phyloP scores from a whole-genome alignment of 495 filamentous ascomycete genomes.

The Penicillium simplicissimum region DNA sequence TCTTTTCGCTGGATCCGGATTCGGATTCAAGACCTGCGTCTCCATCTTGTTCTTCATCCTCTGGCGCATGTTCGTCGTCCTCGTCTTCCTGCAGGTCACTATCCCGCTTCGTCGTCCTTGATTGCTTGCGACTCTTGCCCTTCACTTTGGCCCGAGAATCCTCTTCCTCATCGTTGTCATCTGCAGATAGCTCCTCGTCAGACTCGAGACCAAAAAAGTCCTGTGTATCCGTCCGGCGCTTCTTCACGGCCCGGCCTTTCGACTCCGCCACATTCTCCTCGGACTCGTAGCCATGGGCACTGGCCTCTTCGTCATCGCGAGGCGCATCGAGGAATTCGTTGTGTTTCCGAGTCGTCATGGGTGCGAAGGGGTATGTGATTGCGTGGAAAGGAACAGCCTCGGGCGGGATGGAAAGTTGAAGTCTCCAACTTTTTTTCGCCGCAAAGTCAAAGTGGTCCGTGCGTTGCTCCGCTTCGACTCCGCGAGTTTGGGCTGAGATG shows the following conservation, averaged over 20 bases:
- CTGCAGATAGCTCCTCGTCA: conserved; percentile 34
- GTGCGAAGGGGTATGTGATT: not conserved
- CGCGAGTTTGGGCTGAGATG: not conserved
- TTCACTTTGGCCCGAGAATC: conserved; percentile 23
- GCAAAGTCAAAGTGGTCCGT: conserved; percentile 27
- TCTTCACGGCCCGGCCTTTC: conserved; percentile 68
- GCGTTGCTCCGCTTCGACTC: conserved; percentile 11
- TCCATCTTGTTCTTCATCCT: conserved; percentile 21
- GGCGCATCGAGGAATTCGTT: conserved; percentile 73
- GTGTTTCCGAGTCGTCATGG: conserved; percentile 67
- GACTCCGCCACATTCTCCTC: conserved; percentile 61
- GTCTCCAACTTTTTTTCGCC: conserved; percentile 28
- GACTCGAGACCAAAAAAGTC: conserved; percentile 42
- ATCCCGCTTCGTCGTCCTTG: conserved; percentile 5
- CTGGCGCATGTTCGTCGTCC: conserved; percentile 17
- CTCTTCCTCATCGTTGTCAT: conserved; percentile 27
- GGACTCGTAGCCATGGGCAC: conserved; percentile 65
- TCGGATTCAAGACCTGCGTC: conserved; percentile 22
- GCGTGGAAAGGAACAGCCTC: not conserved
- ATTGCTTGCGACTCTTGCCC: conserved; percentile 16
- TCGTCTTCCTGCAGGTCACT: conserved; percentile 14
- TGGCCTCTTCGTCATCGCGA: conserved; percentile 63
- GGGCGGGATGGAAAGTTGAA: conserved; percentile 3
- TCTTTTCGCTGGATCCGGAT: conserved; percentile 3
- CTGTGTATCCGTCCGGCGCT: conserved; percentile 52